These are phyloP conservation scores for Fremontodendron californicum DNA, from an alignment of 345 rosid genomes.

Conservation along the genomic window DNA sequence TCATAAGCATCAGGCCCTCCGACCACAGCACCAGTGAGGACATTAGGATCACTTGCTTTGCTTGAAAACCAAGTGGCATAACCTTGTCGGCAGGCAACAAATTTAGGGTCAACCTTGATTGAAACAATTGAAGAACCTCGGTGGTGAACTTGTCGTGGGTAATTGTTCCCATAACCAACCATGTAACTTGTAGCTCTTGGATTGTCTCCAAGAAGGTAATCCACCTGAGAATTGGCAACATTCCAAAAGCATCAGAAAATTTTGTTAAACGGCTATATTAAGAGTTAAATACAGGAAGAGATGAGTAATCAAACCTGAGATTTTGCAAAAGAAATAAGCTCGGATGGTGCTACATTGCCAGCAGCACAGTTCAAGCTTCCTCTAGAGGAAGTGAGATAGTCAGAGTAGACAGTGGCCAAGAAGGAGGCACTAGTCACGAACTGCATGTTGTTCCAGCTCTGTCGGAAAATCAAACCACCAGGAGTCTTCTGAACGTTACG, in stretches of 20 bases:
- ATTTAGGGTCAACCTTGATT: constrained; percentile 51
- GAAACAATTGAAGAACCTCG: constrained; percentile 92
- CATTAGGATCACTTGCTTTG: constrained; percentile 79
- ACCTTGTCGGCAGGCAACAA: constrained; percentile 88
- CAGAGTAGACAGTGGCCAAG: constrained; percentile 69
- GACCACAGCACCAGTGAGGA: constrained; percentile 81
- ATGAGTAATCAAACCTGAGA: constrained; percentile 59
- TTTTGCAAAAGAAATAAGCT: constrained; percentile 77
- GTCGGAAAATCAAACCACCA: constrained; percentile 87
- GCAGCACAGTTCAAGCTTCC: constrained; percentile 55
- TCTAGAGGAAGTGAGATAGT: constrained; percentile 74
- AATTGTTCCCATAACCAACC: constrained; percentile 97
- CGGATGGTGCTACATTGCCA: constrained; percentile 53
- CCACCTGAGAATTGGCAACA: constrained; percentile 46
- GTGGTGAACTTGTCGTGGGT: constrained; percentile 88
- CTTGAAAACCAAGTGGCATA: constrained; percentile 86
- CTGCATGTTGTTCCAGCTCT: constrained; percentile 96
- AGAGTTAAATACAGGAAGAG: neutral
- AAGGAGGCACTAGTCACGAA: constrained; percentile 91
- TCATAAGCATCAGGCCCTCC: constrained; percentile 99
- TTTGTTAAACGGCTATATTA: too few species aligned
- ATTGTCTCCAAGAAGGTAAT: constrained; percentile 95
- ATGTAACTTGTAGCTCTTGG: constrained; percentile 95
- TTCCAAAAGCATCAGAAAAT: constrained; percentile 5
- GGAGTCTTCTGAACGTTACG: constrained; percentile 78